phyloP scores from a whole-genome alignment of 1,139 yeast genomes.

The Candida buenavistaensis region DNA sequence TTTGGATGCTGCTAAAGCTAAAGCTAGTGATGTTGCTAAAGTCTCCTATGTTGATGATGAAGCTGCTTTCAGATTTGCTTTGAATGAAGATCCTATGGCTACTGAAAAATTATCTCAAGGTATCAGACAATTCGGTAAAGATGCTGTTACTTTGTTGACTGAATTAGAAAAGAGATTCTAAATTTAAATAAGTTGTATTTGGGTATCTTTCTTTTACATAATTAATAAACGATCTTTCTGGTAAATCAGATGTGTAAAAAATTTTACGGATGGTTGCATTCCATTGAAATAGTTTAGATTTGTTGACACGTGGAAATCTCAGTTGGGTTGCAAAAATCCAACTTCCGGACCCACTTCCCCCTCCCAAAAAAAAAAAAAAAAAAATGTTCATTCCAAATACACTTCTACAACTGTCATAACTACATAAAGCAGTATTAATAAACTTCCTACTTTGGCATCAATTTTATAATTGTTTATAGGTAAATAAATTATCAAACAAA shows the following conservation, averaged over 20 bases:
- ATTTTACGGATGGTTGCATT: too few relatives aligned
- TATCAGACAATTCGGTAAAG: constrained; percentile 96
- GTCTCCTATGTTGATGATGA: constrained; percentile 84
- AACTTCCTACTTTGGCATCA: constrained; percentile 30
- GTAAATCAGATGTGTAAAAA: too few relatives aligned
- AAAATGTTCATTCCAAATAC: constrained; percentile 14
- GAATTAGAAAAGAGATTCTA: constrained; percentile 73
- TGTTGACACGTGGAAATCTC: too few relatives aligned
- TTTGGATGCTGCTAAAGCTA: constrained; percentile 63
- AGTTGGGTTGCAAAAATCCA: too few relatives aligned
- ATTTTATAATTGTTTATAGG: constrained; percentile 38
- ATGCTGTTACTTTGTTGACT: constrained; percentile 79
- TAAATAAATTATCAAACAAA: constrained; percentile 27
- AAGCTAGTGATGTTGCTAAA: constrained; percentile 59
- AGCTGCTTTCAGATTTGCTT: constrained; percentile 82
- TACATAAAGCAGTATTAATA: constrained; percentile 24
- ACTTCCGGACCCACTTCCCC: too few relatives aligned
- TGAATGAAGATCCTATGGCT: constrained; percentile 98
- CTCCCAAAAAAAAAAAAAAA: too few relatives aligned
- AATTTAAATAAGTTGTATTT: constrained; percentile 1
- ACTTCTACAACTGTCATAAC: constrained; percentile 20
- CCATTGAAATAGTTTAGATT: too few relatives aligned
- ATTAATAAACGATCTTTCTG: too few relatives aligned
- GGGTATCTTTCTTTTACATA: neutral
- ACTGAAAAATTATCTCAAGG: constrained; percentile 98